Evolutionary conservation across 306 rosid genomes (phyloP), one percentile per base, ranked within the genome.

Genomic region (Neltuma alba): DNA sequence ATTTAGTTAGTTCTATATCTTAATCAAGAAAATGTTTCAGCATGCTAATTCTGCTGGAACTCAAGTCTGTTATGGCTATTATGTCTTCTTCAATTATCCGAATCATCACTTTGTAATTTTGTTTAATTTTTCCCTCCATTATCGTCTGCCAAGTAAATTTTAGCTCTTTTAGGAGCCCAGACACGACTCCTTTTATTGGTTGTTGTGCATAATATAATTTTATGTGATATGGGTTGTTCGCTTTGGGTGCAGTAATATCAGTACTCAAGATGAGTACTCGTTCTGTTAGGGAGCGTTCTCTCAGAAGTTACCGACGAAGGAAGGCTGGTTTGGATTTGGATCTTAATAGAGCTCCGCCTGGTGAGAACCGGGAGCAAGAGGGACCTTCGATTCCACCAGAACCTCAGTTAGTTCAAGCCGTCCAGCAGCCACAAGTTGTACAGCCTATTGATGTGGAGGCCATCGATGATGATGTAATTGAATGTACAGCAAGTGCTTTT

Each of bases 391-490:
- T n/a, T 42, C 62, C 28, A 8, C 30, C 12, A 2, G 77, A 27
- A 15, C 52, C 34, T 21, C 77, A 54, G 27, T n/a, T 7, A 36
- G 66, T 37, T 73, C 50, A 73, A 18, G 36, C 23, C 54, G 66
- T 33, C 3, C 86, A 47, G 60, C 87, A 62, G 23, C 81, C 47
- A 6, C 77, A 36, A 72, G 30, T 80, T 31, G 50, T 61, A 36
- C 86, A 81, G 42, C 74, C 87, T 72, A 87, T 91, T 73, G 94
- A 88, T 77, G 84, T 91, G 34, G 94, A 89, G 15, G 85, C 87
- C 76, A 69, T 81, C 67, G 98, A 91, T 41, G 98, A 93, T 54
- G 96, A 93, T 81, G 88, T 89, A 14, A 36, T 89, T 45, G 92
- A 86, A 83, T 84, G 89, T 36, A 85, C 94, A 5, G 91, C 94